Base-by-base conservation (phyloP, 2,329 filamentous ascomycete genomes). In the Fusarium oxysporum region DNA sequence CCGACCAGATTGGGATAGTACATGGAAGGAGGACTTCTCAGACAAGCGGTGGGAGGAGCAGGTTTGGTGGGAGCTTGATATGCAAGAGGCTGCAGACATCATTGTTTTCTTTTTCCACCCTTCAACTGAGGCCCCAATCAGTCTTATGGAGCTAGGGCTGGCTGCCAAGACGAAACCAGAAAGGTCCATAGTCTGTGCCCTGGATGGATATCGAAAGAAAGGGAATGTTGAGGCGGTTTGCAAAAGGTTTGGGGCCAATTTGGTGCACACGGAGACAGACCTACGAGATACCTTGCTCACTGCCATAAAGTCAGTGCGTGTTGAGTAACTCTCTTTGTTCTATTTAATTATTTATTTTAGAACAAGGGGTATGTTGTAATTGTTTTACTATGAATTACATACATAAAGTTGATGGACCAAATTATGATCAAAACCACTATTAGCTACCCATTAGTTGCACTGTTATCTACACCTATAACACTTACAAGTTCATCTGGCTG, bases 161-260 rank as follows among this genome's bases (percentile, higher is more conserved):
- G 86, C 82, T 53, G 85, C 85, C 6, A 80, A 75, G 21, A 57
- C 65, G 14, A 80, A 80, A 19, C 11, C n/a, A 3, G 88, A 86
- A 77, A 88, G 85, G 76, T 82, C 84, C 2, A 80, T 92, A 16
- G 89, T 91, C 1, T 86, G 86, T 45, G 89, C 86, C 51, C 82
- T 84, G 4, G 78, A 82, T 30, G 83, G 83, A 0, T 92, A 88
- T 73, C 84, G 80, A 80, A 90, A 90, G 78, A 83, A 83, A n/a
- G 90, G 89, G 1, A 91, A 92, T 70, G 88, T 92, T 37, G 82
- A 88, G 74, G 81, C 90, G 19, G 84, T 90, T 14, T 91, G 89
- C 68, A 77, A 81, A 65, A 82, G 82, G 59, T 86, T 85, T 67
- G 82, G 79, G 0, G 78, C 28, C 7, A 28, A 8, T 28, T 28